phyloP scores from a whole-genome alignment of 2,329 filamentous ascomycete genomes.

The Cladosporium sp. region DNA sequence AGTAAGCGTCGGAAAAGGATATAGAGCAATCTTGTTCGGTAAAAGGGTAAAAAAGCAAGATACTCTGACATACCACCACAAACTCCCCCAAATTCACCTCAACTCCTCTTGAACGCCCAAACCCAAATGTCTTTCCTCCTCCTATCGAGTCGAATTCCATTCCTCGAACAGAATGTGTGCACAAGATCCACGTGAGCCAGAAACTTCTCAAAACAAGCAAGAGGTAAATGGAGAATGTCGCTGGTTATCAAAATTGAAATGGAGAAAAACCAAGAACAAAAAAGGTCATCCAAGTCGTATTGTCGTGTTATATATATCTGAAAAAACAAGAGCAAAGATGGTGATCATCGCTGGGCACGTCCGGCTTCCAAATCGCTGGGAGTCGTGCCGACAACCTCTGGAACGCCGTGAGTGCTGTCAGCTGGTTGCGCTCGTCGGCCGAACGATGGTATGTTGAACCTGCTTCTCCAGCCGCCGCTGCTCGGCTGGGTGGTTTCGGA shows the following conservation, averaged over 20 bases:
- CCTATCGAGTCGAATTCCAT: not conserved
- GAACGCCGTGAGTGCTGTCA: conserved; percentile 22
- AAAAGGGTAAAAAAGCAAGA: not conserved
- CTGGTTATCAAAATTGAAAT: not conserved
- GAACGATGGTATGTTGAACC: conserved; percentile 30
- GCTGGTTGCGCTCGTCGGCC: conserved; percentile 26
- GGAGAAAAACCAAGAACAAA: not conserved
- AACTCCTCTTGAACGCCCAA: not conserved
- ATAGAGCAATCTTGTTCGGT: no score
- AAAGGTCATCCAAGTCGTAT: conserved; percentile 2
- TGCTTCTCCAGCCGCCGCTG: conserved; percentile 26
- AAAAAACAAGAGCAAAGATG: not conserved
- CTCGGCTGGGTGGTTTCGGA: not conserved
- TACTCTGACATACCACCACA: not conserved
- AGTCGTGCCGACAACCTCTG: conserved; percentile 24
- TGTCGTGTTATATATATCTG: conserved; percentile 4
- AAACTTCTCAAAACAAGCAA: not conserved
- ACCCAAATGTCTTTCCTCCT: not conserved
- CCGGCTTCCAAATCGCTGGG: conserved; percentile 35
- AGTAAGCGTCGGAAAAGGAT: no score
- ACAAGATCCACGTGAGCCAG: not conserved
- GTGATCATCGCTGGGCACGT: conserved; percentile 10
- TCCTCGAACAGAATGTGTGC: not conserved
- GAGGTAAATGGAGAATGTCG: not conserved
- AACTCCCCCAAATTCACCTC: not conserved